Percentiles rank a stretch among this genome's conserved stretches.
Conservation (phyloP, 129 eudicot species). For the Pseudognaphalium luteoalbum region DNA sequence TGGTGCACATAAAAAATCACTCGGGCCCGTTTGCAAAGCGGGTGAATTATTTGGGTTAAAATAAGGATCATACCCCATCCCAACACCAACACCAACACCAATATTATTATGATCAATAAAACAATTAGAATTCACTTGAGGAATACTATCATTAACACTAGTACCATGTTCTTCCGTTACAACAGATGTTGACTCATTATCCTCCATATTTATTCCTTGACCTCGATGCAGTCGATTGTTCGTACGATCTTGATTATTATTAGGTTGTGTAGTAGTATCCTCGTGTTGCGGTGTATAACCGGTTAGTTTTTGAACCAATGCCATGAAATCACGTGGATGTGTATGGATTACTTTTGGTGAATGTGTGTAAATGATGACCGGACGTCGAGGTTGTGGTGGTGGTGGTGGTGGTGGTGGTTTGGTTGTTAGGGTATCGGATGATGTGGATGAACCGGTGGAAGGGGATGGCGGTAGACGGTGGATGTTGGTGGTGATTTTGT, state of each 20-base stretch:
- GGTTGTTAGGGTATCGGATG: slow-evolving; percentile 10
- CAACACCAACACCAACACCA: slow-evolving; percentile 9
- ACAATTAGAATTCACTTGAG: slow-evolving; percentile 43
- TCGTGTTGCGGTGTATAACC: slow-evolving; percentile 35
- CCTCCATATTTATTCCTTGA: slow-evolving; percentile 26
- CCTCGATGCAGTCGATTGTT: not conserved
- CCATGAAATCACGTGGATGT: slow-evolving; percentile 60
- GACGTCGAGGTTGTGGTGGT: slow-evolving; percentile 45
- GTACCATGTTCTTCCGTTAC: slow-evolving; percentile 50
- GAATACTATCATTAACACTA: slow-evolving; percentile 32
- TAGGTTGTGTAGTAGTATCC: slow-evolving; percentile 5
- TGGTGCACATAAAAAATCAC: slow-evolving; percentile 35
- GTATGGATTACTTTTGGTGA: slow-evolving; percentile 67
- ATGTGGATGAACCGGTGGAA: slow-evolving; percentile 35
- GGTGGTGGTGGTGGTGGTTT: not conserved
- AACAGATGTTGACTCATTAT: slow-evolving; percentile 48
- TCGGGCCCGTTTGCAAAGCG: slow-evolving; percentile 30
- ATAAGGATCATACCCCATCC: slow-evolving; percentile 45
- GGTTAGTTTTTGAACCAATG: slow-evolving; percentile 61
- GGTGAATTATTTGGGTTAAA: slow-evolving; percentile 45
- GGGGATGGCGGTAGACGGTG: slow-evolving; percentile 25
- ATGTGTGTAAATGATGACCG: slow-evolving; percentile 63
- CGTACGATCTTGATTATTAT: not conserved
- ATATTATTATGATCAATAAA: slow-evolving; percentile 32
- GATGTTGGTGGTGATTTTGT: slow-evolving; percentile 45